Conservation (phyloP, 768 basidiomycete species). For the Auriscalpium vulgare region DNA sequence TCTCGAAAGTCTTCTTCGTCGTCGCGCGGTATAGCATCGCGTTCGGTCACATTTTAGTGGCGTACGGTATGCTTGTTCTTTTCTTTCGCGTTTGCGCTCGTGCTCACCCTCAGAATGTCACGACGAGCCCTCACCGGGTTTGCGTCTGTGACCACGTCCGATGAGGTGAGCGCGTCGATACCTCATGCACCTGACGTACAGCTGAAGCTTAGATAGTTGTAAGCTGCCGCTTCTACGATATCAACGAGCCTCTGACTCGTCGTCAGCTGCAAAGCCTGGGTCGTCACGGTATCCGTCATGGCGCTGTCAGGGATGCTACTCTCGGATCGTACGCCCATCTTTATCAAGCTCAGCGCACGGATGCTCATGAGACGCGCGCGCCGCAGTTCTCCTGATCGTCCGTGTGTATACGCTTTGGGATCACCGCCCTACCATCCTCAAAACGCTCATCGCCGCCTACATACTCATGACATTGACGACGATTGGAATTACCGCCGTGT, state of each 20-base stretch:
- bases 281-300: not conserved
- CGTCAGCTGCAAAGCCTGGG: not conserved
- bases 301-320: constrained; percentile 20
- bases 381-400: constrained; percentile 27
- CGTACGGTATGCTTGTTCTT: constrained; percentile 20
- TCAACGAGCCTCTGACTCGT: not conserved
- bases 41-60: constrained; percentile 16
- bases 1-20: constrained; percentile 32
- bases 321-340: not conserved
- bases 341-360: constrained; percentile 5
- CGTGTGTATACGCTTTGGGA: constrained; percentile 33
- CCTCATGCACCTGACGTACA: not conserved
- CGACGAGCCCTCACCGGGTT: no score
- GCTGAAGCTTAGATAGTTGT: not conserved
- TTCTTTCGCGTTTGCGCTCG: not conserved
- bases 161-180: constrained; percentile 4
- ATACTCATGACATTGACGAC: constrained; percentile 3
- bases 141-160: no score
- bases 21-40: constrained; percentile 33
- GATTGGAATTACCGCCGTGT: constrained; percentile 1
- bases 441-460: not conserved
- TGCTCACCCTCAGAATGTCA: not conserved
- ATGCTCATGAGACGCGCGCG: constrained; percentile 1
- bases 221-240: not conserved
- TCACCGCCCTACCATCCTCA: constrained; percentile 18